Percentiles rank a stretch among this genome's conserved stretches.
Conservation (phyloP, 371 early-diverging fungal genomes). For the Mucor circinelloides region DNA sequence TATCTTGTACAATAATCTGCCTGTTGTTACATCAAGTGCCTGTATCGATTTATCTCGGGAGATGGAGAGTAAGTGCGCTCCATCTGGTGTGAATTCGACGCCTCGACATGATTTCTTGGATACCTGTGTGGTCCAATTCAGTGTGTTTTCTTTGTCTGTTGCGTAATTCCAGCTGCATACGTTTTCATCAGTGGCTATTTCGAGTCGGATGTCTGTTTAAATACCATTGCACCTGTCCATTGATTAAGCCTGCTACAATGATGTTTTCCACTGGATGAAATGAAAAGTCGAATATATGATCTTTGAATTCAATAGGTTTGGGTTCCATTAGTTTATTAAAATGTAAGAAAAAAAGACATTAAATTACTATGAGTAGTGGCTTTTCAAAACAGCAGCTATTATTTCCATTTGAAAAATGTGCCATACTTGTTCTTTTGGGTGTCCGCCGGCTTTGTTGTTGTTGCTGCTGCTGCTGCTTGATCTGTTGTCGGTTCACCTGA, state of each 20-base stretch:
- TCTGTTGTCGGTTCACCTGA: not conserved
- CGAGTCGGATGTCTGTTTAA: not conserved
- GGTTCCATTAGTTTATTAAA: not conserved
- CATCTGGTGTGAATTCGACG: slow-evolving; percentile 76
- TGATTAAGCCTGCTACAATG: slow-evolving; percentile 72
- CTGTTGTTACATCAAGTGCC: slow-evolving; percentile 68
- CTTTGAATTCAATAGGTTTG: slow-evolving; percentile 28
- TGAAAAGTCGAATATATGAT: slow-evolving; percentile 71
- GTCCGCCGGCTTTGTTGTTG: not conserved
- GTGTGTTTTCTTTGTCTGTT: not conserved
- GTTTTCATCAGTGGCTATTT: not conserved
- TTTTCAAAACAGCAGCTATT: not conserved
- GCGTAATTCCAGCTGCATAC: not conserved
- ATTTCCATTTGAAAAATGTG: slow-evolving; percentile 10
- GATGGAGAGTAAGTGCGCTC: slow-evolving; percentile 52
- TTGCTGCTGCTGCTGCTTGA: too few species aligned
- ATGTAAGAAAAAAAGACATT: not conserved
- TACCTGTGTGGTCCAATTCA: slow-evolving; percentile 54
- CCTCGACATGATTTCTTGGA: slow-evolving; percentile 87
- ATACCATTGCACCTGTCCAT: slow-evolving; percentile 77
- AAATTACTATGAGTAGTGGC: not conserved
- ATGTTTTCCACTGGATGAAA: slow-evolving; percentile 74
- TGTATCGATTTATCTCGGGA: slow-evolving; percentile 80
- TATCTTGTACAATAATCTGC: slow-evolving; percentile 51
- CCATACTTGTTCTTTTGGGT: slow-evolving; percentile 13